Evolutionary conservation across 371 early-diverging fungal species (phyloP).

Genomic region (Rhizopus microsporus): DNA sequence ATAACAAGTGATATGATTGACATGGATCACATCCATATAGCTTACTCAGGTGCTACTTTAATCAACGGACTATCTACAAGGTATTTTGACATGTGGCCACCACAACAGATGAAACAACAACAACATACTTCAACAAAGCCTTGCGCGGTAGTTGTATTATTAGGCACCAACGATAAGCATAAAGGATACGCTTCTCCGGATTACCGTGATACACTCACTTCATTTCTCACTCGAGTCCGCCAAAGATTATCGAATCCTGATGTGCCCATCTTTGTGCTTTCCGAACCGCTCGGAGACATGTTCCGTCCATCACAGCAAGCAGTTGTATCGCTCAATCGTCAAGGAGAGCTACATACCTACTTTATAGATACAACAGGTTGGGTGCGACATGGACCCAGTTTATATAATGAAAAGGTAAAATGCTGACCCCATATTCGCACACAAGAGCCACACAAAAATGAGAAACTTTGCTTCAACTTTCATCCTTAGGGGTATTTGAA

Average conservation of each 20-base stretch:
- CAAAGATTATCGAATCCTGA: slow-evolving; percentile 10
- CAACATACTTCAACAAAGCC: slow-evolving; percentile 14
- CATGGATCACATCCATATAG: slow-evolving; percentile 35
- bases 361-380: slow-evolving; percentile 49
- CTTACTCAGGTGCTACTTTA: slow-evolving; percentile 33
- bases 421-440: neutral
- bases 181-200: slow-evolving; percentile 14
- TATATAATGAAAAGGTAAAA: slow-evolving; percentile 24
- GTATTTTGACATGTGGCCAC: slow-evolving; percentile 31
- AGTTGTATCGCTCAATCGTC: slow-evolving; percentile 26
- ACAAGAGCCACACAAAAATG: too few species aligned
- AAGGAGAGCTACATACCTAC: slow-evolving; percentile 35
- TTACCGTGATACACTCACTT: slow-evolving; percentile 5
- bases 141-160: slow-evolving; percentile 21
- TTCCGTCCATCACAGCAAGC: slow-evolving; percentile 42
- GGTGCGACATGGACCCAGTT: slow-evolving; percentile 34
- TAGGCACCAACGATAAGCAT: slow-evolving; percentile 27
- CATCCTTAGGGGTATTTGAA: slow-evolving; percentile 28
- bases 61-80: slow-evolving; percentile 36
- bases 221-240: slow-evolving; percentile 12
- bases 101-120: slow-evolving; percentile 5
- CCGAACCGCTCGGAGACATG: slow-evolving; percentile 45
- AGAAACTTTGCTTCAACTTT: neutral
- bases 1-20: slow-evolving; percentile 30
- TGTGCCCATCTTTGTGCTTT: slow-evolving; percentile 39